Base-by-base conservation (phyloP, 345 rosid genomes). In the Salix koriyanagi region DNA sequence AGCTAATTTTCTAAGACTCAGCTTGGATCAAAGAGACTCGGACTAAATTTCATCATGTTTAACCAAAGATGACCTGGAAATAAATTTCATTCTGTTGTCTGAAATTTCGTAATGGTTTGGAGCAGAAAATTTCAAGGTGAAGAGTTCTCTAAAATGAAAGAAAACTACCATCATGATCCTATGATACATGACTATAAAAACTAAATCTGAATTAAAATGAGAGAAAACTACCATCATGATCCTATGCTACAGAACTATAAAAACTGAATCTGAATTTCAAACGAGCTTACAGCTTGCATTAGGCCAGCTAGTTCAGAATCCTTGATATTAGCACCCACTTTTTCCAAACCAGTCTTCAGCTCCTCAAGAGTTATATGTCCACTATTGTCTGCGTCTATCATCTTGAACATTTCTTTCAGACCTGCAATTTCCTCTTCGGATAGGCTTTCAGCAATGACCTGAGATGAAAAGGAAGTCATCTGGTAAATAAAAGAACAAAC, bases 371-470 rank as follows among this genome's bases (percentile, higher is more conserved):
- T 89, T 42, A 94, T 94, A 14, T 90, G 88, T 50, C 98, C 97
- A 26, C 98, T 94, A 52, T 83, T 85, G 80, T 94, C 98, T 73
- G 92, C 66, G 75, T 94, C 98, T 73, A 94, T 94, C 97, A 91
- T 94, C 88, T 89, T 91, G 84, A 94, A 94, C 95, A 92, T 92
- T 85, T 92, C 91, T 76, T 87, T 94, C 58, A 94, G 79, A 37
- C 98, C 97, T 8, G 95, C 98, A 70, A 92, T 92, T 80, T 94
- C 97, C 74, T 90, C 97, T 83, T 92, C 97, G 3, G 97, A 92
- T 18, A 94, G 83, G 86, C 86, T 92, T 68, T 94, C 97, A 60
- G 97, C 97, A 79, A 94, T 94, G 42, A 92, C 91, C 98, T 94
- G 78, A 74, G n/a, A 73, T 19, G 36, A 39, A 41, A 60, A 58